Conservation (phyloP, 2,329 filamentous ascomycete species). For the Verticillium nubilum region DNA sequence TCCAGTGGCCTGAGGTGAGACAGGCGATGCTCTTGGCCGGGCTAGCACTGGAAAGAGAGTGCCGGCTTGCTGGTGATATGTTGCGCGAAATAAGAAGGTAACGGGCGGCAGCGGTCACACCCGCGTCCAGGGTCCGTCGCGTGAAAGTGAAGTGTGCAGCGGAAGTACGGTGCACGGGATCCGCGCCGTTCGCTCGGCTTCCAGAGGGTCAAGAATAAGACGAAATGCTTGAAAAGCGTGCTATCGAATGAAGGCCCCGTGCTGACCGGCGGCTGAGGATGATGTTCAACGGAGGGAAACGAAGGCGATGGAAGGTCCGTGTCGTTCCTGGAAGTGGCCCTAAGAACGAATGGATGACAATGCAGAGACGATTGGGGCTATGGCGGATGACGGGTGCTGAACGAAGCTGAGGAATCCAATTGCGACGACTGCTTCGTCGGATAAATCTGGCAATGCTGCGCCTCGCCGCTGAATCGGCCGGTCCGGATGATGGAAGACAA, state of each 20-base stretch:
- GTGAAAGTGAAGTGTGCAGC: background rate
- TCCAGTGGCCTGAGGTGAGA: slow-evolving; percentile 2
- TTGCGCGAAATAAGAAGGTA: background rate
- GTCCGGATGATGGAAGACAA: background rate
- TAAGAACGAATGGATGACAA: background rate
- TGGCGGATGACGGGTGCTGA: background rate
- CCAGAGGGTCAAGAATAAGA: background rate
- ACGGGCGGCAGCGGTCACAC: slow-evolving; percentile 1
- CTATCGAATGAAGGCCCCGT: background rate
- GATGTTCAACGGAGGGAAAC: background rate
- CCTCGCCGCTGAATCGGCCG: background rate
- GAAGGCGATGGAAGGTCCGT: background rate
- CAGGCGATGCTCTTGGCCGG: slow-evolving; percentile 1
- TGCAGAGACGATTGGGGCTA: background rate
- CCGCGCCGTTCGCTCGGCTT: slow-evolving; percentile 9
- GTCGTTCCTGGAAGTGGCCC: background rate
- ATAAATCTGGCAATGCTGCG: background rate
- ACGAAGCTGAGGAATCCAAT: background rate
- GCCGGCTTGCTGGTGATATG: background rate
- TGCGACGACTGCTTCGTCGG: background rate
- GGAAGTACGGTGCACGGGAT: background rate
- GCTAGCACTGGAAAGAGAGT: background rate
- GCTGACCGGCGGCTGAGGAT: background rate
- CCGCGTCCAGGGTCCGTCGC: background rate
- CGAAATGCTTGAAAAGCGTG: background rate